Base-by-base conservation (phyloP, 495 filamentous ascomycete genomes). In the Tuber magnatum region DNA sequence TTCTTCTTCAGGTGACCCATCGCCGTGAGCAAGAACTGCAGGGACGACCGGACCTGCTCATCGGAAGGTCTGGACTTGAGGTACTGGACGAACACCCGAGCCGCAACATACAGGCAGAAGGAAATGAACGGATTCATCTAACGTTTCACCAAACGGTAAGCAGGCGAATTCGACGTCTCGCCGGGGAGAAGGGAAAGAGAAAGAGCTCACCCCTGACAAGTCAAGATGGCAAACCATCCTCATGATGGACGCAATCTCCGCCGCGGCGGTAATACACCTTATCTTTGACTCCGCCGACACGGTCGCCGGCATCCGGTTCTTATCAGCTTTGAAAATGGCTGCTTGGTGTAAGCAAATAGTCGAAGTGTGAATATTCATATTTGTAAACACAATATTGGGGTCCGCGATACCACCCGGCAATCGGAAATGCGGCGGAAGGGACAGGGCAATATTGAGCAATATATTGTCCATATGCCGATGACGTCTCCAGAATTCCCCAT, bases 271-370 rank as follows among this genome's bases (percentile, higher is more conserved):
- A 74, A 98, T 92, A 79, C 96, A 98, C 72, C 95, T 88, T 3
- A 96, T 88, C 81, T 96, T 97, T 81, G 94, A 97, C 81, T 98
- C 94, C 0, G 90, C 89, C 71, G 91, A 90, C 61, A 97, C 91
- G 40, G 89, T 89, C 16, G 89, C 85, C 6, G 94, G 89, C 79
- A 97, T 86, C 72, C 88, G 87, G 83, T 98, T 91, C 84, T 93
- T 94, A 79, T 97, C 94, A 0, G 95, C 93, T 83, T 97, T 98
- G 87, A 93, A 97, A 32, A 98, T 97, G 32, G 95, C 96, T 10
- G 96, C 96, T 83, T 99, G 95, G 82, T 99, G 95, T 10, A 98
- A 87, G 46, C 96, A 98, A 68, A 99, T 98, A 3, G 93, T 95
- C 2, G 94, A 96, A 0, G 95, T 97, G 81, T 98, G 95, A 46